Conservation (phyloP, 2,329 filamentous ascomycete species). For the Orbilia javanica region DNA sequence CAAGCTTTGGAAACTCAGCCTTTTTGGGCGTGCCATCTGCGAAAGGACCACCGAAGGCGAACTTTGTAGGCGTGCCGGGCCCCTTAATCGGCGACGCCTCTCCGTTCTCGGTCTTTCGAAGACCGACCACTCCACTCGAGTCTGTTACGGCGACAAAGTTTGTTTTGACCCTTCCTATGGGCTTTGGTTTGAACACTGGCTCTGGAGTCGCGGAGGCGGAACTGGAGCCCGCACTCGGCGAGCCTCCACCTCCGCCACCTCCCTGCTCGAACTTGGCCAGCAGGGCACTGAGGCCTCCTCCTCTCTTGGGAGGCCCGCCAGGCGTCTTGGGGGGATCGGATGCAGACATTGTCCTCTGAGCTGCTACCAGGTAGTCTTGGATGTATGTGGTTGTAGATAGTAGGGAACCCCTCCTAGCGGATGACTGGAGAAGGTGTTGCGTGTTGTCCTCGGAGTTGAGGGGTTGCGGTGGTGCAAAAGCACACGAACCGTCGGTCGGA, state of each 20-base stretch:
- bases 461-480: slow-evolving; percentile 38
- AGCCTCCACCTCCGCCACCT: slow-evolving; percentile 50
- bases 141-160: slow-evolving; percentile 61
- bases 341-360: slow-evolving; percentile 58
- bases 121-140: slow-evolving; percentile 55
- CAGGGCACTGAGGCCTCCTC: slow-evolving; percentile 60
- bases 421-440: slow-evolving; percentile 33
- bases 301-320: slow-evolving; percentile 44
- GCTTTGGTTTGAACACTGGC: slow-evolving; percentile 59
- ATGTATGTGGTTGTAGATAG: slow-evolving; percentile 30
- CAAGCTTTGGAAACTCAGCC: slow-evolving; percentile 36
- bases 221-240: slow-evolving; percentile 30
- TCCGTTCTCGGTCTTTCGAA: slow-evolving; percentile 57
- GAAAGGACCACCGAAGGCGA: slow-evolving; percentile 52
- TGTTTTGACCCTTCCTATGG: slow-evolving; percentile 60
- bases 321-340: slow-evolving; percentile 54
- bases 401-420: slow-evolving; percentile 23
- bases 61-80: slow-evolving; percentile 50
- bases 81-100: slow-evolving; percentile 56
- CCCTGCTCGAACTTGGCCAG: slow-evolving; percentile 62
- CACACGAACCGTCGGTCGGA: slow-evolving; percentile 53
- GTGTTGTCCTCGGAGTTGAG: slow-evolving; percentile 38
- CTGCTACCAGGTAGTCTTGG: slow-evolving; percentile 59
- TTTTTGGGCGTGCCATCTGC: slow-evolving; percentile 43
- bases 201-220: slow-evolving; percentile 58